Percentiles rank a stretch among this genome's conserved stretches.
Conservation (phyloP, 2,329 filamentous ascomycete species). For the Ambrosiella beaveri region DNA sequence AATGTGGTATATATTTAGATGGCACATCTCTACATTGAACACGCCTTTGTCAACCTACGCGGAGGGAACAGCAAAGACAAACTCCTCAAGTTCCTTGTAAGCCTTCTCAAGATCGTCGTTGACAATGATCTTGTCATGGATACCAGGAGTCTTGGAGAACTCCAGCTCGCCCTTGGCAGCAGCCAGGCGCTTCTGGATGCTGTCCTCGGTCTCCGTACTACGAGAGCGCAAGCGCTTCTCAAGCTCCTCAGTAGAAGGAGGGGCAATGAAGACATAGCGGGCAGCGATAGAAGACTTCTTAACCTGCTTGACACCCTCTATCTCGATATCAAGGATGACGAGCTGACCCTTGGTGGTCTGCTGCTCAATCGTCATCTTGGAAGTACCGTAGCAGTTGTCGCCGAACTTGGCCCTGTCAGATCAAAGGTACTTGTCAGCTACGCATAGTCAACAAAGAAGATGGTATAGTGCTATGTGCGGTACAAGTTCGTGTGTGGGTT, state of each 20-base stretch:
- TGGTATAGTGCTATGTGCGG: neutral
- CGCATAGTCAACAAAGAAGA: constrained; percentile 16
- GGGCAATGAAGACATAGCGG: constrained; percentile 70
- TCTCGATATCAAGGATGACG: constrained; percentile 87
- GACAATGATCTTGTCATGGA: constrained; percentile 23
- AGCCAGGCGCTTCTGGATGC: constrained; percentile 47
- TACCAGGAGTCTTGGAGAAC: constrained; percentile 49
- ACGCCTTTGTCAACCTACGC: neutral
- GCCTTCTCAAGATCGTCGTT: constrained; percentile 31
- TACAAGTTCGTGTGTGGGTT: neutral
- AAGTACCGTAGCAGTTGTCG: constrained; percentile 75
- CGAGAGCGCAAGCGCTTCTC: constrained; percentile 58
- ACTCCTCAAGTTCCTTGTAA: constrained; percentile 34
- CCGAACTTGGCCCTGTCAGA: constrained; percentile 54
- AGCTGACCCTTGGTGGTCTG: constrained; percentile 53
- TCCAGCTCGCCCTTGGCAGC: constrained; percentile 62
- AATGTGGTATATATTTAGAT: neutral
- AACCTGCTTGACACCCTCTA: constrained; percentile 94
- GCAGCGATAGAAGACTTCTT: constrained; percentile 57
- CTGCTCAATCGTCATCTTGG: constrained; percentile 59
- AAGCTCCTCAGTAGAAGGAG: constrained; percentile 56
- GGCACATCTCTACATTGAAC: neutral
- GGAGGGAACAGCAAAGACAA: constrained; percentile 23
- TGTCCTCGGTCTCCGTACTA: constrained; percentile 62
- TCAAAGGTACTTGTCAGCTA: neutral